Conservation (phyloP, 768 basidiomycete species). For the Boletus rex-veris region DNA sequence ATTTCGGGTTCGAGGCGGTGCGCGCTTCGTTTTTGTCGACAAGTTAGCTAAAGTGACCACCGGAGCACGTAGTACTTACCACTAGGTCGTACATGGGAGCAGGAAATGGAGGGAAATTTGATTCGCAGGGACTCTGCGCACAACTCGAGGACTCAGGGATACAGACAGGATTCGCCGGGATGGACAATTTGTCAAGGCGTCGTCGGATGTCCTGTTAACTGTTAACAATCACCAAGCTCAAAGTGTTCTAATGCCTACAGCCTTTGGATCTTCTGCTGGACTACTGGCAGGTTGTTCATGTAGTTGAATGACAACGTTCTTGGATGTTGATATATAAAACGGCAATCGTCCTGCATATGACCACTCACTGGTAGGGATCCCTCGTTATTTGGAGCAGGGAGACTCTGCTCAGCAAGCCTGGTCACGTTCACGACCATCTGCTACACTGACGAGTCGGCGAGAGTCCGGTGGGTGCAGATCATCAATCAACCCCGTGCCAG, state of each 20-base stretch:
- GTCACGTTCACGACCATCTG: neutral
- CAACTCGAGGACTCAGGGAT: neutral
- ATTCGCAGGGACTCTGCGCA: conserved; percentile 11
- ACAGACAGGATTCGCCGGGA: conserved; percentile 6
- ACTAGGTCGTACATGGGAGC: conserved; percentile 5
- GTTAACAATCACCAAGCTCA: neutral
- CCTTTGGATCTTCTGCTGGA: conserved; percentile 1
- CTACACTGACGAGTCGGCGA: no score
- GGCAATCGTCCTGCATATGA: neutral
- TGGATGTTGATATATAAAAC: conserved; percentile 4
- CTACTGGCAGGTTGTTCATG: neutral
- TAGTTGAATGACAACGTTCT: conserved; percentile 5
- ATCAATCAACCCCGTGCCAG: no score
- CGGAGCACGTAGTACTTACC: conserved; percentile 4
- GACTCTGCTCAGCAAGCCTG: neutral
- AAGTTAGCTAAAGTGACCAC: neutral
- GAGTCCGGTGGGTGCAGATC: neutral
- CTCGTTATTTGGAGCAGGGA: neutral
- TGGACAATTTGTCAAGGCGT: conserved; percentile 6
- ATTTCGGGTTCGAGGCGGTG: conserved; percentile 22
- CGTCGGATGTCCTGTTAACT: conserved; percentile 9
- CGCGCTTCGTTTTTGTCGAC: conserved; percentile 5
- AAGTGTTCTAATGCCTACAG: neutral
- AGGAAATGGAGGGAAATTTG: conserved; percentile 2
- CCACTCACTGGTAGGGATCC: conserved; percentile 4